A percentile compares a stretch with the other conserved stretches of the same genome.
phyloP scores from a whole-genome alignment of 2,329 filamentous ascomycete genomes.

The Monilinia aucupariae region DNA sequence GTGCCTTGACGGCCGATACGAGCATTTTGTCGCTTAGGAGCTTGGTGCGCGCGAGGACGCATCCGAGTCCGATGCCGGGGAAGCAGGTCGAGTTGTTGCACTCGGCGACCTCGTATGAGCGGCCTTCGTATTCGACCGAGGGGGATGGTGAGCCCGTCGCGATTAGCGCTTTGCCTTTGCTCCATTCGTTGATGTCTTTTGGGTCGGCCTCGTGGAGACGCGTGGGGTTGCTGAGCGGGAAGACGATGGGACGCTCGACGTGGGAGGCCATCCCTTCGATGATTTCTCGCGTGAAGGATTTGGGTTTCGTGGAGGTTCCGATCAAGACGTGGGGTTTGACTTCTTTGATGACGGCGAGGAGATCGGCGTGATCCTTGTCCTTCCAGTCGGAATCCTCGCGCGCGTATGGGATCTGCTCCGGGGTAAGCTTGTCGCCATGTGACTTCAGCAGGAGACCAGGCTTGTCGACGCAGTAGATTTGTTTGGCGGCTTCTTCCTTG shows the following conservation, averaged over 20 bases:
- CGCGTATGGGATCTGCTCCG: slow-evolving; percentile 63
- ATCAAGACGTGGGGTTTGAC: slow-evolving; percentile 77
- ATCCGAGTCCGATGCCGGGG: slow-evolving; percentile 78
- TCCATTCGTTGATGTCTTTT: slow-evolving; percentile 71
- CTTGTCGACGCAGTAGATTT: slow-evolving; percentile 73
- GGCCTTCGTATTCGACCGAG: slow-evolving; percentile 57
- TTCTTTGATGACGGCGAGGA: slow-evolving; percentile 62
- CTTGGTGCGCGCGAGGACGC: slow-evolving; percentile 62
- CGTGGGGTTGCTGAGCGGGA: slow-evolving; percentile 83
- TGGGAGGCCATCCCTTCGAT: slow-evolving; percentile 71
- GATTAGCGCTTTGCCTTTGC: slow-evolving; percentile 68
- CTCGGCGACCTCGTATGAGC: slow-evolving; percentile 57
- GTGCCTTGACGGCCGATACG: slow-evolving; percentile 69
- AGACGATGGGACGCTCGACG: slow-evolving; percentile 66
- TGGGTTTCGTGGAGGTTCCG: slow-evolving; percentile 75
- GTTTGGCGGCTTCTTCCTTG: slow-evolving; percentile 68
- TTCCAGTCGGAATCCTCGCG: slow-evolving; percentile 60
- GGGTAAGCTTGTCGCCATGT: slow-evolving; percentile 54
- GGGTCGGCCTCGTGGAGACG: slow-evolving; percentile 77
- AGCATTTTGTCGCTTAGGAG: slow-evolving; percentile 73
- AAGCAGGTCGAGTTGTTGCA: slow-evolving; percentile 88
- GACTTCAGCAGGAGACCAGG: slow-evolving; percentile 66
- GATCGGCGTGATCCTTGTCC: slow-evolving; percentile 47
- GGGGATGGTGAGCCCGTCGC: slow-evolving; percentile 80
- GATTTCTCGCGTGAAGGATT: slow-evolving; percentile 67